Evolutionary conservation across 495 filamentous ascomycete genomes (phyloP), one percentile per base, ranked within the genome.

Genomic region (Neurospora discreta): DNA sequence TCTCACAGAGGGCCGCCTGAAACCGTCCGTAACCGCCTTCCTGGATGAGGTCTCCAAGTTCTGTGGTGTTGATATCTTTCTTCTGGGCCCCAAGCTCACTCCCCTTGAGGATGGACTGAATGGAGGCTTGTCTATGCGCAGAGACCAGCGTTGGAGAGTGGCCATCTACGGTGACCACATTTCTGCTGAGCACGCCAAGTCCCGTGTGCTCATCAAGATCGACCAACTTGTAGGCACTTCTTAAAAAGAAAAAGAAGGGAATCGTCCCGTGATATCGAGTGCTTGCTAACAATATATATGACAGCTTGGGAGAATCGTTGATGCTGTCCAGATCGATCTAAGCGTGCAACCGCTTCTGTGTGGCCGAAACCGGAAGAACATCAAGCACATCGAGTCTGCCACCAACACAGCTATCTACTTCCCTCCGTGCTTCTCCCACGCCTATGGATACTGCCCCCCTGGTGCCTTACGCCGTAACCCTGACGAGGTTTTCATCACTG

Each of bases 341-440:
- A 92, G 93, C 33, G 85, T 97, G 79, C 96, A 98, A 79, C 93
- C 91, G 43, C 83, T 97, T 72, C 87, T 97, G 68, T 97, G 94
- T 79, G 95, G 95, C 38, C 91, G 95, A 16, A 92, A 91, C 73
- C 88, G 95, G 75, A 95, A 97, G 84, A 97, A 98, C 77, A 95
- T 99, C 81, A 97, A 98, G 84, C 83, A 93, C 69, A 97, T 99
- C 76, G 95, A 99, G 80, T 94, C 95, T 16, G 87, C 90, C 26
- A 97, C 95, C 16, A 91, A 92, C 75, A 97, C 96, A 16, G 95
- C 95, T 43, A 98, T 99, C 73, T 99, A 98, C 81, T 97, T 99
- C 77, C 95, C 95, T 23, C 93, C 94, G 1, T 92, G 94, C 7
- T 98, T 98, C 76, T 92, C 94, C 33, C 89, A 88, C 52, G 89